Evolutionary conservation across 2,329 filamentous ascomycete species (phyloP).

Genomic region (Hymenotorrendiella dingleyae): DNA sequence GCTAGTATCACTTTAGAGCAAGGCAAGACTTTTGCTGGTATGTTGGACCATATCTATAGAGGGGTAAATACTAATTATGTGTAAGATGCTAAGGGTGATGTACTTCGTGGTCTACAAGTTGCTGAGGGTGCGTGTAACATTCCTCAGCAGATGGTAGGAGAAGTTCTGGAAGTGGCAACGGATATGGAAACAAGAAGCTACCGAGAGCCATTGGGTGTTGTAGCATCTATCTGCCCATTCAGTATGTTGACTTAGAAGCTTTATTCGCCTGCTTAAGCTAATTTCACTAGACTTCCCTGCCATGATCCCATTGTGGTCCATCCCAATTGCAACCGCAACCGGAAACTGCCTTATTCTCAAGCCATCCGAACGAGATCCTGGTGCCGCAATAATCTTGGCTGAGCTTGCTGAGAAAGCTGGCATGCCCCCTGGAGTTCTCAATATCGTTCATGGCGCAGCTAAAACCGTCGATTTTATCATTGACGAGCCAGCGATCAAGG

Average conservation of each 20-base stretch:
- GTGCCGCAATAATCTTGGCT: conserved; percentile 78
- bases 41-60: not conserved
- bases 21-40: conserved; percentile 72
- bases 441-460: conserved; percentile 75
- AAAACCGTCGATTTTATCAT: conserved; percentile 81
- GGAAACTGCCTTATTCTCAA: conserved; percentile 83
- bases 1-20: conserved; percentile 84
- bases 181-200: conserved; percentile 87
- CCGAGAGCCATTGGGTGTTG: conserved; percentile 73
- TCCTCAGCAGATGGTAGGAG: conserved; percentile 75
- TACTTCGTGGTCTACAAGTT: conserved; percentile 75
- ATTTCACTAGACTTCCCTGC: conserved; percentile 66
- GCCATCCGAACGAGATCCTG: conserved; percentile 79
- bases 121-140: conserved; percentile 78
- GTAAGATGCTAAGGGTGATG: conserved; percentile 69
- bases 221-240: conserved; percentile 81
- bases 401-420: conserved; percentile 75
- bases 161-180: conserved; percentile 79
- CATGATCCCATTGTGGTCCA: conserved; percentile 91
- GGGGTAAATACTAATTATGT: not conserved
- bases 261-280: conserved; percentile 5
- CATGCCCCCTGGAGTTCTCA: conserved; percentile 76
- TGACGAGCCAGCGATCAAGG: conserved; percentile 79
- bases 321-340: conserved; percentile 76
- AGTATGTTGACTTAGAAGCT: conserved; percentile 46